Base-by-base conservation (phyloP, 2,329 filamentous ascomycete genomes). In the Sporothrix phasma region DNA sequence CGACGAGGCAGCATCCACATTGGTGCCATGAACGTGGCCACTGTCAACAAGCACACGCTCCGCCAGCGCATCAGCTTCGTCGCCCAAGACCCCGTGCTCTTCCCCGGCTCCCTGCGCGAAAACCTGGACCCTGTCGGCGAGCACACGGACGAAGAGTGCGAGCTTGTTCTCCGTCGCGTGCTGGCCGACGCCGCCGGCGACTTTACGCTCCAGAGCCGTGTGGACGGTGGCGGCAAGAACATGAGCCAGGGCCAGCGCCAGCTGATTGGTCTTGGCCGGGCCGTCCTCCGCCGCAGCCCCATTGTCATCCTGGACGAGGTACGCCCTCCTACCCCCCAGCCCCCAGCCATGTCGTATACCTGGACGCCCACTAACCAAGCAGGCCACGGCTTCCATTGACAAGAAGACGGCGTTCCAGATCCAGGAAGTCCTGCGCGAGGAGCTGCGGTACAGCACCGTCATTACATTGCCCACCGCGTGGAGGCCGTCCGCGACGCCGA, bases 91-190 rank as follows among this genome's bases (percentile, higher is more conserved):
- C 84, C 84, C 0, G 83, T 84, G 0, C 74, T 87, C 1, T 85
- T 86, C 70, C 82, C 83, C 0, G 83, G 83, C 3, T 81, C 81
- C 0, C 71, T 85, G 43, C 78, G 81, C 26, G 80, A 85, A 70
- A 86, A 92, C 70, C 80, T 92, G 24, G 89, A 92, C 68, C 86
- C 89, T 0, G 78, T 88, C 62, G 77, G 77, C 5, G 83, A 87
- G 66, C 79, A 80, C 64, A 79, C 84, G 17, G 79, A 84, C 53
- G 71, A 70, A 2, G 81, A 81, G 64, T 82, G 81, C 70, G 73
- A 73, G 4, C 73, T 74, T 6, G 79, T 82, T 1, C 77, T 92
- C 3, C 77, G 77, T 15, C 82, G 85, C 8, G 87, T 88, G 0
- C 75, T 92, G 0, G 80, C 82, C 1, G 66, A 67, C 7, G 56